Base-by-base conservation (phyloP, 2,329 filamentous ascomycete genomes). In the Chrysoporthe austroafricana region DNA sequence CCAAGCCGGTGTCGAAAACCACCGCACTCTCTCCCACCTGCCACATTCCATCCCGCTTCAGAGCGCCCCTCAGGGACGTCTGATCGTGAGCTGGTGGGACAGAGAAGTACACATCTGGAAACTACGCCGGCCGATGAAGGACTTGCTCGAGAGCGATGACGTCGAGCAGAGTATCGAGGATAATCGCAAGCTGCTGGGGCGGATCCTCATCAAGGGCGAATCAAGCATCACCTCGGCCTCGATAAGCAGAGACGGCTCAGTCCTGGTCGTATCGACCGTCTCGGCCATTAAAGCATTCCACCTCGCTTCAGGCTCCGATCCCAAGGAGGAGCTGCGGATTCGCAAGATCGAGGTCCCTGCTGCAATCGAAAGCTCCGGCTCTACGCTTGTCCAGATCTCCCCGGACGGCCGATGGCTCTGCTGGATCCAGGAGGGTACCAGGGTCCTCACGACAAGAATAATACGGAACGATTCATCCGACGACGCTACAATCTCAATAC, bases 51-150 rank as follows among this genome's bases (percentile, higher is more conserved):
- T 92, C 1, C 89, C 91, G 2, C 78, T 97, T 8, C 82, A 87
- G 46, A 94, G 92, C 72, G 91, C 94, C 3, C 83, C 90, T 1
- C 86, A 86, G 54, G 89, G 90, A 56, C 88, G 96, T 61, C 82
- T 97, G 32, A 81, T 99, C 36, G 87, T 96, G 74, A 93, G 92
- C 77, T 98, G 94, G 92, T 98, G 94, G 93, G 92, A 95, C 71
- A 86, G 91, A 66, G 92, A 96, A 76, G 84, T 98, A 61, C 90
- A 91, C 72, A 86, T 99, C 69, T 99, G 94, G 94, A 86, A 82
- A 50, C 74, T 88, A 18, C 80, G 76, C 60, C 80, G 79, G 68
- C 78, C 84, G 4, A 78, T 85, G 18, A 78, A 78, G 42, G 80
- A 85, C 52, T 77, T 88, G 34, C 76, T 84, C 57, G 77, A 81